Conservation (phyloP, 257 asterid genomes). For the Mitragyna speciosa region DNA sequence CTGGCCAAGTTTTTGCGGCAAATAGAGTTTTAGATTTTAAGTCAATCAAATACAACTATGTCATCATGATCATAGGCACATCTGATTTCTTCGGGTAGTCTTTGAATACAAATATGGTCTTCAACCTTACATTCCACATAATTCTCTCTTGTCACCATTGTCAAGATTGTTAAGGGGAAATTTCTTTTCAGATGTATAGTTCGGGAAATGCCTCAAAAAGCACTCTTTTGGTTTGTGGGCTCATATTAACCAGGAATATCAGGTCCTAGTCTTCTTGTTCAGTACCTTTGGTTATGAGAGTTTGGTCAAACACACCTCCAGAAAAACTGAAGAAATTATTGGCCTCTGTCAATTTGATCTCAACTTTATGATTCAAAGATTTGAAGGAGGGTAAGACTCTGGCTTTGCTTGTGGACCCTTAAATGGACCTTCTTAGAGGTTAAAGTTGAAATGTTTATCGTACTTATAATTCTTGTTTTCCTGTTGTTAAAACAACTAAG, state of each 20-base stretch:
- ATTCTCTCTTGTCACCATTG: conserved; percentile 17
- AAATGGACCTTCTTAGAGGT: conserved; percentile 8
- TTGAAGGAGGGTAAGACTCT: conserved; percentile 3
- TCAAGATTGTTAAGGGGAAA: conserved; percentile 16
- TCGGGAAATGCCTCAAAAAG: conserved; percentile 9
- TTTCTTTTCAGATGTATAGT: neutral
- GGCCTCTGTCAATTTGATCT: neutral
- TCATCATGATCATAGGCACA: conserved; percentile 2
- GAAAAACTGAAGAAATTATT: neutral
- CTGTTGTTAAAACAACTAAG: neutral
- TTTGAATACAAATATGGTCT: conserved; percentile 22
- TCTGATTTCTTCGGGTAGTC: neutral
- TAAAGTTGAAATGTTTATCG: neutral
- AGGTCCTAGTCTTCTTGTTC: neutral
- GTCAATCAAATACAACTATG: conserved; percentile 25
- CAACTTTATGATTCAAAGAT: neutral
- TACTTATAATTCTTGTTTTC: neutral
- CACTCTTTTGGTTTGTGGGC: conserved; percentile 27
- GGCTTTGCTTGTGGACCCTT: conserved; percentile 17
- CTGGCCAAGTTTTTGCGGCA: conserved; percentile 17
- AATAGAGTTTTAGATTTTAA: conserved; percentile 12
- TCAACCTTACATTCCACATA: neutral
- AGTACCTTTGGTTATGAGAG: neutral
- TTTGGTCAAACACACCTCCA: conserved; percentile 13
- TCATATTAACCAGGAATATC: conserved; percentile 5